Conservation (phyloP, 2,329 filamentous ascomycete species). For the Colletotrichum sp. region DNA sequence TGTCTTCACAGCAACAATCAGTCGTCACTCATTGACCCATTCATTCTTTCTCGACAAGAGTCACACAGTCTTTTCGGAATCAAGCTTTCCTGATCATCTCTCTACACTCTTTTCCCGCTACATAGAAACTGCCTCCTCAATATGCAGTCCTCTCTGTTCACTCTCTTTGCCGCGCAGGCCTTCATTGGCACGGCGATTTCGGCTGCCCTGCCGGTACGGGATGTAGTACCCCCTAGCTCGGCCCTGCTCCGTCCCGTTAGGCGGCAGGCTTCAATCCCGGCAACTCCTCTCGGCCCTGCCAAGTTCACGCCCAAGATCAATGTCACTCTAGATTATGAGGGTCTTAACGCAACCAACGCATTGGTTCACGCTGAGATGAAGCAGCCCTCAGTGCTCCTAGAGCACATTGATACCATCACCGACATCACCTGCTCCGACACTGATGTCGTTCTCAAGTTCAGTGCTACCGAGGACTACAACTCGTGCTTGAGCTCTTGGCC, state of each 20-base stretch:
- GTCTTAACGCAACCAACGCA: conserved; percentile 18
- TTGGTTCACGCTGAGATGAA: conserved; percentile 18
- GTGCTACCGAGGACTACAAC: conserved; percentile 13
- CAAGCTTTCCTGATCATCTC: neutral
- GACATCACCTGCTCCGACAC: conserved; percentile 11
- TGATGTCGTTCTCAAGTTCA: conserved; percentile 22
- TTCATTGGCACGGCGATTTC: neutral
- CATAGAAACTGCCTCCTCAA: neutral
- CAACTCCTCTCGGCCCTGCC: conserved; percentile 6
- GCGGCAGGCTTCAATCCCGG: neutral
- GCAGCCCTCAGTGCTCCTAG: conserved; percentile 25
- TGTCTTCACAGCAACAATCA: neutral
- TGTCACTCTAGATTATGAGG: conserved; percentile 22
- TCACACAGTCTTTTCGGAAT: neutral
- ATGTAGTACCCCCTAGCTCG: neutral
- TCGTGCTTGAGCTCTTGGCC: conserved; percentile 24
- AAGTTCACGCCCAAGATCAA: conserved; percentile 23
- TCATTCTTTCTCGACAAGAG: neutral
- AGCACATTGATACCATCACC: conserved; percentile 21
- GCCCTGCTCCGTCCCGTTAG: conserved; percentile 8
- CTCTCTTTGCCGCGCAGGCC: conserved; percentile 10
- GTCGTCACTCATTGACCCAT: neutral
- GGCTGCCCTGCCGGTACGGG: neutral
- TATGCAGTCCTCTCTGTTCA: conserved; percentile 1
- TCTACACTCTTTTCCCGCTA: neutral